Conservation (phyloP, 1,284 basidiomycete genomes). For the Marasmius fiardii region DNA sequence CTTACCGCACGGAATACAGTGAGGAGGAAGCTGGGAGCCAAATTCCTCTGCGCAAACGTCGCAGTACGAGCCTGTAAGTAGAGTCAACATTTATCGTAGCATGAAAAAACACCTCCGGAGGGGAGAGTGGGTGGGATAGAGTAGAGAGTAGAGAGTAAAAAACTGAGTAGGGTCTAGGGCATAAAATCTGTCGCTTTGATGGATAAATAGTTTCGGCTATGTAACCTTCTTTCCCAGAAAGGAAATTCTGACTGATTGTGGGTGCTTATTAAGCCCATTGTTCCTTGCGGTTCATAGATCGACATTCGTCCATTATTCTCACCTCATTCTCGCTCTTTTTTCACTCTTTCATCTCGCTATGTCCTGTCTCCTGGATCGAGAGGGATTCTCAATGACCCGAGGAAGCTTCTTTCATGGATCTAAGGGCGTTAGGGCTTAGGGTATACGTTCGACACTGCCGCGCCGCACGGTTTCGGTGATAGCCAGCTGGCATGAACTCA, state of each 20-base stretch:
- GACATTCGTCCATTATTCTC: too few species aligned
- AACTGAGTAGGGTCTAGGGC: not conserved
- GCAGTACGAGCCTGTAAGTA: slow-evolving; percentile 74
- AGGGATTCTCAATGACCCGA: not conserved
- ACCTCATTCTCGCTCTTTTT: too few species aligned
- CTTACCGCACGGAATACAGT: slow-evolving; percentile 76
- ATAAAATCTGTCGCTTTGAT: not conserved
- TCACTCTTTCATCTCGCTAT: not conserved
- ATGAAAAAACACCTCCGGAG: slow-evolving; percentile 10
- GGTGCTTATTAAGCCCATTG: not conserved
- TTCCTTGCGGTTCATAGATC: not conserved
- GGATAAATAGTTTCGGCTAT: not conserved
- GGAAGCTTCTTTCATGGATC: not conserved
- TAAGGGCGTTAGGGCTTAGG: not conserved
- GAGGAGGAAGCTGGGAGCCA: slow-evolving; percentile 65
- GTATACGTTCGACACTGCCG: not conserved
- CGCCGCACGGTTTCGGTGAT: not conserved
- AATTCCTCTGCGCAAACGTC: slow-evolving; percentile 84
- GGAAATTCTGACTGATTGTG: not conserved
- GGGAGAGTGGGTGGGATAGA: not conserved
- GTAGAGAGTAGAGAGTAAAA: not conserved
- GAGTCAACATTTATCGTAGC: slow-evolving; percentile 58
- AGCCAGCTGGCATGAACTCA: not conserved
- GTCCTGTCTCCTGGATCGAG: not conserved
- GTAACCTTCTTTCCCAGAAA: not conserved